Base-by-base conservation (phyloP, 2,329 filamentous ascomycete species). In the Pseudocercospora eumusae region DNA sequence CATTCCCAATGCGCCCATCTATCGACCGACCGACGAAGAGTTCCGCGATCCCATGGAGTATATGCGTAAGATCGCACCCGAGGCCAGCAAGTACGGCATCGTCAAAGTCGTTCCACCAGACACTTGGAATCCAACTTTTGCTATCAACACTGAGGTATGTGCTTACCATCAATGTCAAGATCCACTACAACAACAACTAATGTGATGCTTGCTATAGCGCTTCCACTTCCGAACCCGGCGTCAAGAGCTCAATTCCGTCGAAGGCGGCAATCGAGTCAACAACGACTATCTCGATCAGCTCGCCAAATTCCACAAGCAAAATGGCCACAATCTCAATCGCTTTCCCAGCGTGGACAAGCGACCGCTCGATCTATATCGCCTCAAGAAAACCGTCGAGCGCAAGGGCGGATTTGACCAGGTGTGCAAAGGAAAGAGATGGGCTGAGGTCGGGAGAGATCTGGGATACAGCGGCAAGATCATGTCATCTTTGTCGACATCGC, bases 381-480 rank as follows among this genome's bases (percentile, higher is more conserved):
- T 99, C 63, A 98, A 98, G 77, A 98, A 98, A 75, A 93, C 93
- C 0, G 95, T 99, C 36, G 95, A 98, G 74, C 89, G 91, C 28
- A 87, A 95, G 65, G 95, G 95, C 52, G 95, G 95, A 2, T 99
- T 99, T 70, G 93, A 97, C 59, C 91, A 91, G 73, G 95, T 99
- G 49, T 99, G 95, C 83, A 97, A 96, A 77, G 84, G 89, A 60
- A 99, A 99, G 79, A 98, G 98, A 80, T 99, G 95, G 95, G 95
- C 95, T 15, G 95, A 99, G 76, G 98, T 99, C 70, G 95, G 95
- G 33, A 88, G 95, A 72, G 95, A 98, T 75, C 80, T 99, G 53
- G 95, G 95, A 59, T 99, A 99, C 78, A 98, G 93, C 74, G 95
- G 95, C 74, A 99, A 99, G 81, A 99, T 99, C 66, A 99, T 99